Conservation (phyloP, 768 basidiomycete genomes). For the Mycena maculata region DNA sequence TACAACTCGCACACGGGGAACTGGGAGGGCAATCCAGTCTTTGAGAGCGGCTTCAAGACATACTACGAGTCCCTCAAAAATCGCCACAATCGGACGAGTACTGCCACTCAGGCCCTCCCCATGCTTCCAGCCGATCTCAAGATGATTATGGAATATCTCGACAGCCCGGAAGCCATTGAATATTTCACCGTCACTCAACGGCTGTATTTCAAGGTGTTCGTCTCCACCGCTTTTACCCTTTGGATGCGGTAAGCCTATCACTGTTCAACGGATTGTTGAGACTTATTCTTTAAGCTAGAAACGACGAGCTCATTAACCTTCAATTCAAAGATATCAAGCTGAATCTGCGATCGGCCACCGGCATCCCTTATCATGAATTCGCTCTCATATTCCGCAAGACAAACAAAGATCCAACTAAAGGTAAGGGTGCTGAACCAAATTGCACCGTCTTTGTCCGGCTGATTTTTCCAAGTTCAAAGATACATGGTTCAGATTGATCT, state of each 20-base stretch:
- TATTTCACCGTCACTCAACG: slow-evolving; percentile 19
- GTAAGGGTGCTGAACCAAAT: background rate
- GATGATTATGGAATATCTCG: slow-evolving; percentile 32
- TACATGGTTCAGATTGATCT: slow-evolving; percentile 25
- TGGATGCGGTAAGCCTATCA: slow-evolving; percentile 29
- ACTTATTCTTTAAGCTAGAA: slow-evolving; percentile 14
- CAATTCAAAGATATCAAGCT: slow-evolving; percentile 24
- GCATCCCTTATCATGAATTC: slow-evolving; percentile 28
- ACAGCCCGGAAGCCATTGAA: slow-evolving; percentile 14
- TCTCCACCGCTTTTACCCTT: slow-evolving; percentile 33
- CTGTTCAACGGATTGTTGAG: background rate
- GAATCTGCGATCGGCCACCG: slow-evolving; percentile 17
- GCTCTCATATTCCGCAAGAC: slow-evolving; percentile 38
- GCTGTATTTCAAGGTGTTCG: slow-evolving; percentile 35
- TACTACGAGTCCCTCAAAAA: slow-evolving; percentile 37
- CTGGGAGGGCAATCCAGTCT: slow-evolving; percentile 38
- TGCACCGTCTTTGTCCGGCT: background rate
- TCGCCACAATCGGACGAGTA: slow-evolving; percentile 26
- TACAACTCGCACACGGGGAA: slow-evolving; percentile 25
- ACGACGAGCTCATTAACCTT: slow-evolving; percentile 35
- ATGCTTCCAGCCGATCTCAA: slow-evolving; percentile 38
- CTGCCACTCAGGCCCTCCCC: slow-evolving; percentile 34
- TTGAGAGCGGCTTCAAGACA: slow-evolving; percentile 32
- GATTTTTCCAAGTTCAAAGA: slow-evolving; percentile 19
- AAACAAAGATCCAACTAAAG: slow-evolving; percentile 37